Evolutionary conservation across 768 basidiomycete species (phyloP), one percentile per base, ranked within the genome.

Genomic region (Suillus sp.): DNA sequence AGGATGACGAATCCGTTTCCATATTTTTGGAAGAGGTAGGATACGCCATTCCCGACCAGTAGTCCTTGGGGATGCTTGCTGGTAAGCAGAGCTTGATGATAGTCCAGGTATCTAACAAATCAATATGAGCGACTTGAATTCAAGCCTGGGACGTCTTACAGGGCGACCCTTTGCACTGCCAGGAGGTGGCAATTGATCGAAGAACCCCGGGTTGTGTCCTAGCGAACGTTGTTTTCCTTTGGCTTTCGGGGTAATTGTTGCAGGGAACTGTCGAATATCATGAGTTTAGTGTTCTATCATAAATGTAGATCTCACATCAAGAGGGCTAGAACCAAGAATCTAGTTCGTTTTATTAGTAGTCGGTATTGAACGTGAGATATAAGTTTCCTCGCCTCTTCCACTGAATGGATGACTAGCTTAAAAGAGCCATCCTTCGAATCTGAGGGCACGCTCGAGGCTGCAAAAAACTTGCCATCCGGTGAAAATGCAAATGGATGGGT

Each of bases 401-500:
- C 56, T 57, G 56, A 9, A 40, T 11, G 38, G 25, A 57, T 30
- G 20, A 57, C 16, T 11, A 40, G 38, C 3, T 40, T 40, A 37
- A 3, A 7, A 3, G 38, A 40, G 37, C 16, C 27, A 20, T 57
- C 56, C 18, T 57, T 57, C 13, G 56, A 57, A 40, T 57, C 38
- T 5, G 56, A 57, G 38, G 25, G 56, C 18, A 57, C 18, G 16
- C 37, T 38, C 25, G 56, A 40, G 18, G 56, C 56, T 18, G 56
- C 56, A 25, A 57, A 57, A 3, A 9, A 20, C 1, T 40, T 30
- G 25, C 56, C 27, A 3, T 57, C 56, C 1, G 56, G 56, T 20
- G 56, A 57, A 40, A 57, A 57, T 20, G 56, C 56, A 40, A 57
- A 57, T 7, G 56, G 56, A 57, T 57, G 38, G 25, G 38, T 57